phyloP scores from a whole-genome alignment of 2,329 filamentous ascomycete genomes.

The Fusarium sp. region DNA sequence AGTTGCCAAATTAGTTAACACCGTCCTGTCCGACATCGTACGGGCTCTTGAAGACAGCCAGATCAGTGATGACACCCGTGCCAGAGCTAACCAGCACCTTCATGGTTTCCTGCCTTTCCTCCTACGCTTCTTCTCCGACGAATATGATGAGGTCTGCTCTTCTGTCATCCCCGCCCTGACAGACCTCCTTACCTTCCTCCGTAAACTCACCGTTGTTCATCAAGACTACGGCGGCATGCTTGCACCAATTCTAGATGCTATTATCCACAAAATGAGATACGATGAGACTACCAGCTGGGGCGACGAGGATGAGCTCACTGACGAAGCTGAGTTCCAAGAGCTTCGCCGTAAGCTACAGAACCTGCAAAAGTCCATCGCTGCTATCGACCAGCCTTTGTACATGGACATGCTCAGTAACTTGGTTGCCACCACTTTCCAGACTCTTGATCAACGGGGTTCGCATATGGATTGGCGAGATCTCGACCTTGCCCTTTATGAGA shows the following conservation, averaged over 20 bases:
- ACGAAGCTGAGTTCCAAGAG: constrained; percentile 97
- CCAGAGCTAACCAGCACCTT: constrained; percentile 83
- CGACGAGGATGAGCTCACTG: constrained; percentile 92
- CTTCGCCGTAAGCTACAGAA: constrained; percentile 89
- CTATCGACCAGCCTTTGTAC: constrained; percentile 88
- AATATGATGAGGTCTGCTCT: constrained; percentile 98
- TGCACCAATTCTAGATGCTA: constrained; percentile 87
- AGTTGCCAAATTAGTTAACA: constrained; percentile 95
- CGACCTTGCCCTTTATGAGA: constrained; percentile 92
- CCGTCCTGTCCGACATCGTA: constrained; percentile 86
- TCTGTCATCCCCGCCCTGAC: constrained; percentile 94
- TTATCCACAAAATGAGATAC: constrained; percentile 96
- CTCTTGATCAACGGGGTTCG: constrained; percentile 77
- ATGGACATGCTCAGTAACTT: constrained; percentile 89
- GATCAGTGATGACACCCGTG: constrained; percentile 72
- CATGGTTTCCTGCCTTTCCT: constrained; percentile 88
- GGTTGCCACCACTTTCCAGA: constrained; percentile 88
- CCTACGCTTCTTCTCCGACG: constrained; percentile 94
- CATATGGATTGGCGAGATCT: constrained; percentile 94
- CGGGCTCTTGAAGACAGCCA: constrained; percentile 80
- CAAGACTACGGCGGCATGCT: constrained; percentile 84
- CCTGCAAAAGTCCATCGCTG: constrained; percentile 91
- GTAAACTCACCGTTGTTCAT: constrained; percentile 81
- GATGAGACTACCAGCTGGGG: constrained; percentile 96
- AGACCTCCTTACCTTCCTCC: constrained; percentile 90